Evolutionary conservation across 139 green algal species (phyloP).

Genomic region (Chlamydomonas sphaeroides): DNA sequence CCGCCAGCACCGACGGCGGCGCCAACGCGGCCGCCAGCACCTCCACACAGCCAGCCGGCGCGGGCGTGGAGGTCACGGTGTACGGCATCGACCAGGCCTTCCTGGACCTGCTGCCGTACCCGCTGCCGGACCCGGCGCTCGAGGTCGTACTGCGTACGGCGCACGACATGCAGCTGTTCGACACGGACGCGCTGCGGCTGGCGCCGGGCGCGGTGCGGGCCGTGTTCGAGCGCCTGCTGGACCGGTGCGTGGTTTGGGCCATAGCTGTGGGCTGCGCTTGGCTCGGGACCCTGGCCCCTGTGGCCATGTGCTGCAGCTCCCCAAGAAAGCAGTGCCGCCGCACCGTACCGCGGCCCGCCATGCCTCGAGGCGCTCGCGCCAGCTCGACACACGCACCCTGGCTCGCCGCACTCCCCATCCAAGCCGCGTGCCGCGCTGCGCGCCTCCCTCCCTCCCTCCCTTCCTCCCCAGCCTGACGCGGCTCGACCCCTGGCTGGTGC

Average conservation of each 20-base stretch:
- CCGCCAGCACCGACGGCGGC: too few species aligned
- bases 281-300: background rate
- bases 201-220: slow-evolving; percentile 23
- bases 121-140: slow-evolving; percentile 41
- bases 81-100: slow-evolving; percentile 65
- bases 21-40: too few species aligned
- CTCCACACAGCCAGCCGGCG: too few species aligned
- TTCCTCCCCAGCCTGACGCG: background rate
- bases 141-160: slow-evolving; percentile 24
- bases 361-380: background rate
- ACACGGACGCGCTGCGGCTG: slow-evolving; percentile 4
- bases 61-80: slow-evolving; percentile 46
- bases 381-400: too few species aligned
- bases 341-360: too few species aligned
- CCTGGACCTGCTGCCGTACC: slow-evolving; percentile 66
- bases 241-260: background rate
- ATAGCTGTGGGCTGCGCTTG: background rate
- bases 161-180: background rate
- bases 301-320: too few species aligned
- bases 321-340: too few species aligned
- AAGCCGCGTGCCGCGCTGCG: background rate
- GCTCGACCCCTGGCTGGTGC: slow-evolving; percentile 47
- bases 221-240: slow-evolving; percentile 20
- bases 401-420: background rate
- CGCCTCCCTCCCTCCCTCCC: background rate